A percentile compares a stretch with the other conserved stretches of the same genome.
Conservation (phyloP, 2,329 filamentous ascomycete genomes). For the Kalaharituber pfeilii region DNA sequence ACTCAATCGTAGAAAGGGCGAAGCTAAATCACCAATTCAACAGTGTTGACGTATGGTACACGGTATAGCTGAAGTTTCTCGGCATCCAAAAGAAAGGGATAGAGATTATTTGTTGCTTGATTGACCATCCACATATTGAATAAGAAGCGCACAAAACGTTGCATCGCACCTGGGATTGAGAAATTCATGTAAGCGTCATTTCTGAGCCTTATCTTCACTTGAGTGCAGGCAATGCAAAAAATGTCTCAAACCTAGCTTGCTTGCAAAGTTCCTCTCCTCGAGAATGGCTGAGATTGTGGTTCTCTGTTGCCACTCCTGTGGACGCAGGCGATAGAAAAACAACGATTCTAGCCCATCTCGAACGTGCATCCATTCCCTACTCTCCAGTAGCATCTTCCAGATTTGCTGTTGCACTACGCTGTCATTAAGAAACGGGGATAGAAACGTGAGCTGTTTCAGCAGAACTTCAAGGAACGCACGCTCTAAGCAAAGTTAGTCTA, state of each 20-base stretch:
- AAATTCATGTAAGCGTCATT: neutral
- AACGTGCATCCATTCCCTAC: neutral
- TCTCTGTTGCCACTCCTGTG: neutral
- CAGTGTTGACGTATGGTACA: neutral
- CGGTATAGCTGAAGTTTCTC: neutral
- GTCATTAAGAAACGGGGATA: neutral
- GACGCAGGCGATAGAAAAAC: neutral
- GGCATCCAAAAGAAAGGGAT: neutral
- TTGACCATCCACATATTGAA: neutral
- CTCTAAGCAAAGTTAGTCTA: neutral
- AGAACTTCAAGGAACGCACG: neutral
- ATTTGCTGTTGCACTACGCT: neutral
- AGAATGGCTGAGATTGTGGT: neutral
- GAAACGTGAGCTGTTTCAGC: neutral
- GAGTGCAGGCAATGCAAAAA: too few species aligned
- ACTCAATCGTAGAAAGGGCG: neutral
- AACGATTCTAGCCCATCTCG: neutral
- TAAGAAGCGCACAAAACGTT: neutral
- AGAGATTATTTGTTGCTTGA: neutral
- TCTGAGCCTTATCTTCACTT: too few species aligned
- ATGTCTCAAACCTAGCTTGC: neutral
- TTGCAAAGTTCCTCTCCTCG: neutral
- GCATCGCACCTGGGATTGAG: neutral
- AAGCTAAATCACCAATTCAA: neutral
- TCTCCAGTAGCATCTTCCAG: neutral